Evolutionary conservation across 257 asterid genomes (phyloP).

Genomic region (Lycium ferocissimum): DNA sequence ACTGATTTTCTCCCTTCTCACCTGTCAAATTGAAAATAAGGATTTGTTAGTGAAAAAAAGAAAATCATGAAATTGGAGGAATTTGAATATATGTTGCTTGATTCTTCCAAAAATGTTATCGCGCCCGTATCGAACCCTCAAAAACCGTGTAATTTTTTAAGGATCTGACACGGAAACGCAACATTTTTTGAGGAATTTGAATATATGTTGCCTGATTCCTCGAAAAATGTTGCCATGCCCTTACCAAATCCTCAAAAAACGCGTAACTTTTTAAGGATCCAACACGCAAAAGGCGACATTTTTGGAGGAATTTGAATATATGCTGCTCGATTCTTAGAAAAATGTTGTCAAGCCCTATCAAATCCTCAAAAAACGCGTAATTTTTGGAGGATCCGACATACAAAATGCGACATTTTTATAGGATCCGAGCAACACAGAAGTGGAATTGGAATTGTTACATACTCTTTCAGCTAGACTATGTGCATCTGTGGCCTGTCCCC

Average conservation of each 20-base stretch:
- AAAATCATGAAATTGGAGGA: not conserved
- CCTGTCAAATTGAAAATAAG: conserved; percentile 47
- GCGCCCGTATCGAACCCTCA: not conserved
- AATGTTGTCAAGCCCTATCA: no score
- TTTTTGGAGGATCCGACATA: no score
- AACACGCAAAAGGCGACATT: not conserved
- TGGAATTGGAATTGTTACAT: conserved; percentile 8
- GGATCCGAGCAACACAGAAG: not conserved
- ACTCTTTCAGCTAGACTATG: conserved; percentile 98
- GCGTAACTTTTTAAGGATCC: not conserved
- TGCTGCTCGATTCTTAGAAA: no score
- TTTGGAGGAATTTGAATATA: no score
- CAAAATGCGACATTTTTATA: not conserved
- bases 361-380: no score
- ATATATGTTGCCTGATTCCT: no score
- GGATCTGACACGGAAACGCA: no score
- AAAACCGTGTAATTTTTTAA: not conserved
- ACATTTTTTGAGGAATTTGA: no score
- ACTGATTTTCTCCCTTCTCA: conserved; percentile 87
- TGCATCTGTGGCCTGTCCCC: conserved; percentile 96
- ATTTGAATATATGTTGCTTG: not conserved
- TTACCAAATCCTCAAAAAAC: no score
- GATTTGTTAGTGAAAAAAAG: not conserved
- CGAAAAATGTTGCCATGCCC: no score
- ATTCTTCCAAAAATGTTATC: not conserved